Evolutionary conservation across 2,329 filamentous ascomycete genomes (phyloP).

Genomic region (Cercospora sesami): DNA sequence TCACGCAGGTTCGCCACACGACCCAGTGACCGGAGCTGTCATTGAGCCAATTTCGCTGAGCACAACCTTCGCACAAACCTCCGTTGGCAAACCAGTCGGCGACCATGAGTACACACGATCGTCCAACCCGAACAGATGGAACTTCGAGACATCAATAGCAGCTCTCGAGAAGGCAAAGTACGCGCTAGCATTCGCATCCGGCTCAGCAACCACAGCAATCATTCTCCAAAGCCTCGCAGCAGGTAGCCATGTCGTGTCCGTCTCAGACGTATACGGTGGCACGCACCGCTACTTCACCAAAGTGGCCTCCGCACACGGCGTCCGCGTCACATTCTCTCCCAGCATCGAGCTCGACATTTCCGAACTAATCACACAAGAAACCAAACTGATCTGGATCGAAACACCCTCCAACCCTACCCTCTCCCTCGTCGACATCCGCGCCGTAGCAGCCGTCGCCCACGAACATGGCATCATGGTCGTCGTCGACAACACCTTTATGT

Average conservation of each 20-base stretch:
- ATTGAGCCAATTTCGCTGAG: slow-evolving; percentile 95
- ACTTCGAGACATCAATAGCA: slow-evolving; percentile 90
- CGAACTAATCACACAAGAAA: slow-evolving; percentile 80
- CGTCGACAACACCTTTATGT: slow-evolving; percentile 99
- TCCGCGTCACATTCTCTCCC: slow-evolving; percentile 90
- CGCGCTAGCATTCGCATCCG: slow-evolving; percentile 90
- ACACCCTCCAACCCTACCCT: slow-evolving; percentile 92
- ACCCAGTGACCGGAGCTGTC: slow-evolving; percentile 88
- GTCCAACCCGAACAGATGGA: slow-evolving; percentile 90
- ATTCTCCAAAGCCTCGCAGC: slow-evolving; percentile 90
- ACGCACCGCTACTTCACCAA: slow-evolving; percentile 99
- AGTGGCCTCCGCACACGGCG: slow-evolving; percentile 90
- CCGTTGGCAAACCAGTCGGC: slow-evolving; percentile 83
- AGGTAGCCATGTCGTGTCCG: slow-evolving; percentile 90
- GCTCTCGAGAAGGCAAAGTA: slow-evolving; percentile 90
- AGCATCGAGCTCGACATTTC: slow-evolving; percentile 86
- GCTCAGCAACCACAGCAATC: slow-evolving; percentile 87
- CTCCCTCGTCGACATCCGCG: slow-evolving; percentile 85
- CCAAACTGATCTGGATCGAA: slow-evolving; percentile 97
- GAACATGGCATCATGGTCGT: slow-evolving; percentile 88
- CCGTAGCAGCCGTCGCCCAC: slow-evolving; percentile 80
- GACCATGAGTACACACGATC: slow-evolving; percentile 91
- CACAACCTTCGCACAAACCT: slow-evolving; percentile 91
- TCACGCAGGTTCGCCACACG: slow-evolving; percentile 87
- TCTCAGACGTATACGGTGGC: slow-evolving; percentile 96